Base-by-base conservation (phyloP, 2,329 filamentous ascomycete genomes). In the Cladophialophora chaetospira region DNA sequence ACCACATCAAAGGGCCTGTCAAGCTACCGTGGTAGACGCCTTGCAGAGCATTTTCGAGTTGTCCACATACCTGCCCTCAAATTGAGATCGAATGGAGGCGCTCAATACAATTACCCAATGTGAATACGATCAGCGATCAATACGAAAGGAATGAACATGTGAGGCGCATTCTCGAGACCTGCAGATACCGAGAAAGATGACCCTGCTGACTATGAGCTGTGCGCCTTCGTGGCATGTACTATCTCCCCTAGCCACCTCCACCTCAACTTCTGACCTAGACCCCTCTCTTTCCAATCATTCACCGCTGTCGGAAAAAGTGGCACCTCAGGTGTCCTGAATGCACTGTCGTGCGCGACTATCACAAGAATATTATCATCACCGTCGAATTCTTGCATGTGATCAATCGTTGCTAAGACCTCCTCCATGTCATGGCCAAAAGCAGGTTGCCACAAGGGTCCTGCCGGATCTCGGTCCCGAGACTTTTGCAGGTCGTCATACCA, bases 1-100 rank as follows among this genome's bases (percentile, higher is more conserved):
- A 60, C 19, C 60, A 58, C n/a, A 50, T 53, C 5, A 72, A 81
- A 62, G 87, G 84, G 4, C 86, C 86, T 29, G 73, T 89, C 54
- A 80, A 86, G 65, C 68, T 89, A 33, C 86, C 87, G 29, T 88
- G 84, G 87, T 88, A n/a, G n/a, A n/a, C n/a, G n/a, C n/a, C n/a
- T n/a, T n/a, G n/a, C n/a, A n/a, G n/a, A n/a, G n/a, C n/a, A n/a
- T n/a, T n/a, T n/a, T n/a, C n/a, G n/a, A n/a, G n/a, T n/a, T n/a
- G n/a, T n/a, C n/a, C n/a, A n/a, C n/a, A n/a, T n/a, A n/a, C n/a
- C n/a, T n/a, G n/a, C n/a, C n/a, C n/a, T n/a, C n/a, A n/a, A n/a
- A n/a, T n/a, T n/a, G n/a, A n/a, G n/a, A n/a, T n/a, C n/a, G n/a
- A n/a, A n/a, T n/a, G n/a, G n/a, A n/a, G n/a, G n/a, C n/a, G n/a